These are phyloP conservation scores for Erodium texanum DNA, from an alignment of 441 rosid species.

Conservation along the genomic window DNA sequence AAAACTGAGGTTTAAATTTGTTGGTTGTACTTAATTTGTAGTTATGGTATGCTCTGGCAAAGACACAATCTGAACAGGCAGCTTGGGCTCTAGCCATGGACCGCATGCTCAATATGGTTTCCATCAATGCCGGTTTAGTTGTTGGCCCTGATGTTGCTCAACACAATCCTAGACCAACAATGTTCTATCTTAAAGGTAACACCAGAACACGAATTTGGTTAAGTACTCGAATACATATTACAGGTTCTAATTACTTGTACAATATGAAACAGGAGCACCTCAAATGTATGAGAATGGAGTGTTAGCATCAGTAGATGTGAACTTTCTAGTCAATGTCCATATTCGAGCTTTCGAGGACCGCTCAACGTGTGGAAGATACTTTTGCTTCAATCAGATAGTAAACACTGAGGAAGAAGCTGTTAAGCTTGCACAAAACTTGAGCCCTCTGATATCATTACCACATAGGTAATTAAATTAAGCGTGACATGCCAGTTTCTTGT, in stretches of 20 bases:
- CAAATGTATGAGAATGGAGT: conserved; percentile 78
- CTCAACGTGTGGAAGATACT: conserved; percentile 64
- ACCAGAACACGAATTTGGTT: no score
- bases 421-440: conserved; percentile 42
- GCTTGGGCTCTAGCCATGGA: conserved; percentile 91
- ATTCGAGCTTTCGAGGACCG: conserved; percentile 57
- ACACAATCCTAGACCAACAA: conserved; percentile 47
- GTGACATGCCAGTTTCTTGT: background rate
- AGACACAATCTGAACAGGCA: conserved; percentile 66
- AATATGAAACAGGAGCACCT: conserved; percentile 49
- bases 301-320: conserved; percentile 46
- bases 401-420: conserved; percentile 50
- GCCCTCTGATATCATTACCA: conserved; percentile 57
- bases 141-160: conserved; percentile 60
- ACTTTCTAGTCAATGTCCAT: conserved; percentile 55
- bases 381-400: conserved; percentile 64
- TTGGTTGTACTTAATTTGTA: conserved; percentile 15
- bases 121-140: conserved; percentile 61
- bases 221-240: no score
- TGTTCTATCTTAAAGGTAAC: conserved; percentile 70
- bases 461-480: conserved; percentile 28
- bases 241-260: background rate
- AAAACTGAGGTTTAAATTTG: no score
- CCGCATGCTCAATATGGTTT: conserved; percentile 65
- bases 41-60: conserved; percentile 73